Base-by-base conservation (phyloP, 495 filamentous ascomycete genomes). In the Xanthoparmelia taractica region DNA sequence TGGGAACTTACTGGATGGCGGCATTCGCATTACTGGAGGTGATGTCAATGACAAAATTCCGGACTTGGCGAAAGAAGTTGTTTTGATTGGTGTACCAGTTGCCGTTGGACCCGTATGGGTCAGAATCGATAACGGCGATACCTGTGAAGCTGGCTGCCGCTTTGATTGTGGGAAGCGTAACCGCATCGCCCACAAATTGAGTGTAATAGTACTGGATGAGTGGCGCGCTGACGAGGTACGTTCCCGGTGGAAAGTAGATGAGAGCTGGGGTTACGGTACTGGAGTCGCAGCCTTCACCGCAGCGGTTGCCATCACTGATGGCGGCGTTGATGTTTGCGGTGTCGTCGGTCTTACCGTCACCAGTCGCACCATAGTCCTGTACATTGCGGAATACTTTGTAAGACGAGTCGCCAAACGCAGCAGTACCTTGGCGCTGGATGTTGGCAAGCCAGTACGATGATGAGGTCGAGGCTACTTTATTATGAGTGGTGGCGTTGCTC, bases 41-140 rank as follows among this genome's bases (percentile, higher is more conserved):
- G 52, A 92, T 74, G 72, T 98, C 94, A 73, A 98, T 87, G 69
- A 91, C 81, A 68, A 98, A 89, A 78, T 98, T 97, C 73, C 95
- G 90, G 67, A 98, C 79, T 68, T 95, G 89, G 54, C 94, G 91
- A 82, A 91, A 97, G 81, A 98, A 98, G 79, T 98, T 97, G 84
- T 97, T 98, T 76, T 96, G 88, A 74, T 96, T 96, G 67, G 87
- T 91, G 76, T 87, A 96, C 85, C 87, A 89, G 71, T 88, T 87
- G 63, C 84, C 86, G 12, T 73, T 69, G 36, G 81, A 69, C 31
- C 77, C 74, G 71, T 98, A 97, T 0, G 92, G 92, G 67, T 98
- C 88, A 12, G 90, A 78, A 68, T 97, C 92, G 68, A 98, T 91
- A 29, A 98, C 80, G 25, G 86, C 93, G 74, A 97, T 96, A 65